Conservation (phyloP, 2,329 filamentous ascomycete species). For the Talaromyces sp. region DNA sequence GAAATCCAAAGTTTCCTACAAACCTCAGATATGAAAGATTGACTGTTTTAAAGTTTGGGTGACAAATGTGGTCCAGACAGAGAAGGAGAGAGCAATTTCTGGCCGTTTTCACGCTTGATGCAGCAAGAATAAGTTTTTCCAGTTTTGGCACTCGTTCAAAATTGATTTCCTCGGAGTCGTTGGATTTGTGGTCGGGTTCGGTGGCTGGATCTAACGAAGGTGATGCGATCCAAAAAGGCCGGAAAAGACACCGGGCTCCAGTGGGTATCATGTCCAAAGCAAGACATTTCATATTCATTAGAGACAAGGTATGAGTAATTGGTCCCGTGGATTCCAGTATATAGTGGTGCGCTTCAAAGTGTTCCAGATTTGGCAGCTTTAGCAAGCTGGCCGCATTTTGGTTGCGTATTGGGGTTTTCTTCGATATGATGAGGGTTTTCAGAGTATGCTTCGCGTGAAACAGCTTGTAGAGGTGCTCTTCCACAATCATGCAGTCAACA, state of each 20-base stretch:
- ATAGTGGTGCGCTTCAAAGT: constrained; percentile 2
- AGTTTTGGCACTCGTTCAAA: constrained; percentile 5
- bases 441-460: constrained; percentile 1
- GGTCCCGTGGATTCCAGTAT: not conserved
- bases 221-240: not conserved
- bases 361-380: constrained; percentile 22
- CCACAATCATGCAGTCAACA: not conserved
- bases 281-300: constrained; percentile 5
- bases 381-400: not conserved
- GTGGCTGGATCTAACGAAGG: not conserved
- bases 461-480: constrained; percentile 1
- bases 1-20: not conserved
- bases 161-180: not conserved
- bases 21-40: not conserved
- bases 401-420: constrained; percentile 3
- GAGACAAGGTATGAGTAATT: not conserved
- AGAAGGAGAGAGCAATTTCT: not conserved
- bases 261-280: not conserved
- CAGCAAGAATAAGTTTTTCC: not conserved
- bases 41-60: not conserved
- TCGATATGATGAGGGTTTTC: constrained; percentile 22
- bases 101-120: not conserved
- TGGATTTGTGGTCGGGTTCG: not conserved
- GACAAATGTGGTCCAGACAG: constrained; percentile 1
- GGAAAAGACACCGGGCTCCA: not conserved